Percentiles rank a stretch among this genome's conserved stretches.
Conservation (phyloP, 2,329 filamentous ascomycete genomes). For the Penicillium palitans region DNA sequence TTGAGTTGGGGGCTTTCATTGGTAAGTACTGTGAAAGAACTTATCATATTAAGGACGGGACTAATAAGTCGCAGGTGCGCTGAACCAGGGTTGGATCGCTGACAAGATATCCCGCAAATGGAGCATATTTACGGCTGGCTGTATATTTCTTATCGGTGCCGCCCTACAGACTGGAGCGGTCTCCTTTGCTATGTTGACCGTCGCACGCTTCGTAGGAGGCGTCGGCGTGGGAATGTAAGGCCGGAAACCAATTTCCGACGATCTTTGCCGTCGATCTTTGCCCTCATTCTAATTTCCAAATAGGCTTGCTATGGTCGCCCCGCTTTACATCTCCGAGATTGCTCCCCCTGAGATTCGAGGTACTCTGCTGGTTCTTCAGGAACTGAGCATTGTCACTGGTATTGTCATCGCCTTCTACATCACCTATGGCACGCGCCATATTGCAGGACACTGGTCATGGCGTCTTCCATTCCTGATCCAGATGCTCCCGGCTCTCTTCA, state of each 20-base stretch:
- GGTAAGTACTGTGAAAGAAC: neutral
- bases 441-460: neutral
- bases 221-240: neutral
- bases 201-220: neutral
- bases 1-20: neutral
- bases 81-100: neutral
- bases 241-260: neutral
- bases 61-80: neutral
- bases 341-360: neutral
- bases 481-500: neutral
- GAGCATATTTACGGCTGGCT: neutral
- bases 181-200: neutral
- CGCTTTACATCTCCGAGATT: neutral
- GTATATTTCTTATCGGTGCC: neutral
- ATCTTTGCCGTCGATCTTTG: neutral
- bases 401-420: neutral
- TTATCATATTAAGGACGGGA: neutral
- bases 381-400: neutral
- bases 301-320: neutral
- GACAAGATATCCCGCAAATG: neutral
- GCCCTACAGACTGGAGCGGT: neutral
- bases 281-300: neutral
- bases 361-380: neutral
- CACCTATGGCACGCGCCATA: neutral
- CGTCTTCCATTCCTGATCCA: neutral